A percentile compares a stretch with the other conserved stretches of the same genome.
Conservation (phyloP, 2,329 filamentous ascomycete genomes). For the Juglanconis oblonga region DNA sequence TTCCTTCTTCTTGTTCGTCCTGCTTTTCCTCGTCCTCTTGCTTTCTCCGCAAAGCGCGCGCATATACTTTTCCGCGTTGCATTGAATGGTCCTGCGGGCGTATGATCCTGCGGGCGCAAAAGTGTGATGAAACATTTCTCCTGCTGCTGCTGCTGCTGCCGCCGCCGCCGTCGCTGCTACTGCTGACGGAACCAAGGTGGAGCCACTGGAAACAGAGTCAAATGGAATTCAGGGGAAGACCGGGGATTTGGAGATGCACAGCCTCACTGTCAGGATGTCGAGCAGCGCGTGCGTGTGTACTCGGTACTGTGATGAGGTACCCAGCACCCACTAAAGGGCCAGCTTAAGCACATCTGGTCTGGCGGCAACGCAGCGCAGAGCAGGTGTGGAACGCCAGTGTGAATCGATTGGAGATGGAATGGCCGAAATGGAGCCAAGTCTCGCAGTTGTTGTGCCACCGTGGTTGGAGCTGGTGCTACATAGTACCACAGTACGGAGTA, state of each 20-base stretch:
- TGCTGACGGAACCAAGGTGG: not conserved
- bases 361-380: no score
- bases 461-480: not conserved
- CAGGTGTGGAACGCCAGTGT: not conserved
- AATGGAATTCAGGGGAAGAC: slow-evolving; percentile 7
- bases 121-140: not conserved
- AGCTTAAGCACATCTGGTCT: not conserved
- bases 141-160: not conserved
- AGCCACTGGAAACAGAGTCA: slow-evolving; percentile 10
- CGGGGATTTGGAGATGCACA: slow-evolving; percentile 15
- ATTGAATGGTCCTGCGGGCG: not conserved
- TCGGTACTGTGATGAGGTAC: not conserved
- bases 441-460: no score
- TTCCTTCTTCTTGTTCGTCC: not conserved
- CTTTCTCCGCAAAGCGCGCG: not conserved
- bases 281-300: not conserved
- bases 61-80: not conserved
- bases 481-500: not conserved
- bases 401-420: not conserved
- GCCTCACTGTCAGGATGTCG: slow-evolving; percentile 13
- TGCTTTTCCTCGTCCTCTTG: not conserved
- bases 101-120: not conserved
- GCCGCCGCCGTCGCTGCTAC: no score
- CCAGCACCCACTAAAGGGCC: no score
- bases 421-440: no score